Evolutionary conservation across 108 stramenopile genomes (phyloP).

Genomic region (Cylindrotheca fusiformis): DNA sequence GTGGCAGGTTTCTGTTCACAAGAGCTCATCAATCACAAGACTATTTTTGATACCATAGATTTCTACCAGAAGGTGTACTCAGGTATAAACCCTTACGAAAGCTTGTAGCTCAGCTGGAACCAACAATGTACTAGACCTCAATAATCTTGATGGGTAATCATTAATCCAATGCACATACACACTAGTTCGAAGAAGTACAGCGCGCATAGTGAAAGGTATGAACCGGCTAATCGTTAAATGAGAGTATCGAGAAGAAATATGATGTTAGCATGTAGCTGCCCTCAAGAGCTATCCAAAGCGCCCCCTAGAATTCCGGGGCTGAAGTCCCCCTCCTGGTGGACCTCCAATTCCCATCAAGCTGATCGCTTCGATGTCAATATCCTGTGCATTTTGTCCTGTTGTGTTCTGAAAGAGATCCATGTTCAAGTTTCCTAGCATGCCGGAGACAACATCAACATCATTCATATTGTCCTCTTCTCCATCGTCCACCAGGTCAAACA

Average conservation of each 20-base stretch:
- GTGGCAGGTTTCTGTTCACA: conserved; percentile 71
- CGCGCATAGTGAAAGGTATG: too few species aligned
- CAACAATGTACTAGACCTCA: too few species aligned
- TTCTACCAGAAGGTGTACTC: not conserved
- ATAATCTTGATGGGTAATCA: too few species aligned
- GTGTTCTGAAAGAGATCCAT: conserved; percentile 62
- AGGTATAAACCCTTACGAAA: not conserved
- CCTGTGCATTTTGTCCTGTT: conserved; percentile 23
- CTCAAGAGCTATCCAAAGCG: conserved; percentile 2
- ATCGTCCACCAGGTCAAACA: conserved; percentile 84
- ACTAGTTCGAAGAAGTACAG: too few species aligned
- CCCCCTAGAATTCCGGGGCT: conserved; percentile 6
- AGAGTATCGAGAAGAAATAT: too few species aligned
- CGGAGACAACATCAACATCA: conserved; percentile 70
- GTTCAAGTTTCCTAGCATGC: conserved; percentile 69
- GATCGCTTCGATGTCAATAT: conserved; percentile 87
- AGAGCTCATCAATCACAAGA: conserved; percentile 78
- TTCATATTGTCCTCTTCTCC: conserved; percentile 43
- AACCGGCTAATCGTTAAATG: too few species aligned
- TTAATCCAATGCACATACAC: too few species aligned
- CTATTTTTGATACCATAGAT: conserved; percentile 32
- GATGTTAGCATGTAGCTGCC: not conserved
- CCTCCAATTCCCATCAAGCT: conserved; percentile 78
- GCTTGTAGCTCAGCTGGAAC: too few species aligned
- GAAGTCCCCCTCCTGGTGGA: conserved; percentile 8